Evolutionary conservation across 129 eudicot species (phyloP), one percentile per base, ranked within the genome.

Genomic region (Lactuca sativa): DNA sequence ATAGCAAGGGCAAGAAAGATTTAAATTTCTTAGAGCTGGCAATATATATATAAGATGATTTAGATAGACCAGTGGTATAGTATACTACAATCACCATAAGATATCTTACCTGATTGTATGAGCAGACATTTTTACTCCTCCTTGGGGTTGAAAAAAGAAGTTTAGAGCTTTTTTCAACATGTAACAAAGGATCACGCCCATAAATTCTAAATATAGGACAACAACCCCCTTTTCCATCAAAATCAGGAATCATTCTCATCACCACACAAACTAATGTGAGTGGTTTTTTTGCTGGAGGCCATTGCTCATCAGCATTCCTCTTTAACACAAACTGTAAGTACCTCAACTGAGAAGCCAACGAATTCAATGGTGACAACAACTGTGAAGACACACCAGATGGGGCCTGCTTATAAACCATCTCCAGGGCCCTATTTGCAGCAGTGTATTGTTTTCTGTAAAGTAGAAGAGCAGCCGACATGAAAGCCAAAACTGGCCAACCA

Each of bases 201-300:
- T 25, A 25, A 25, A 25, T 25, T 25, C 30, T 25, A 25, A 25
- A 25, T 25, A 25, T 25, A 25, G 30, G 30, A 25, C 30, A 25
- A 25, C 30, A 25, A 25, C 30, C 30, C 30, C 30, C 30, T 25
- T 25, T 25, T 25, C 30, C 30, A 25, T 25, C 30, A 25, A 25
- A 25, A 25, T 25, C 30, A 25, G 30, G 30, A 25, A 25, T 25
- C 86, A 81, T 82, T 80, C 96, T 84, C 74, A 90, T 86, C 56
- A 86, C 84, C 63, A 90, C 76, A 64, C 96, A 90, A 62, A 86
- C 96, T 78, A 90, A 53, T 15, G 90, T 86, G 76, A 90, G 88
- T 56, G 85, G 88, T 81, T 86, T 80, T 61, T 86, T 87, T 34
- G 80, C 63, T n/a, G 96, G 96, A 71, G 96, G 96, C 95, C 96